phyloP scores from a whole-genome alignment of 2,329 filamentous ascomycete species.

The Neurospora sp. region DNA sequence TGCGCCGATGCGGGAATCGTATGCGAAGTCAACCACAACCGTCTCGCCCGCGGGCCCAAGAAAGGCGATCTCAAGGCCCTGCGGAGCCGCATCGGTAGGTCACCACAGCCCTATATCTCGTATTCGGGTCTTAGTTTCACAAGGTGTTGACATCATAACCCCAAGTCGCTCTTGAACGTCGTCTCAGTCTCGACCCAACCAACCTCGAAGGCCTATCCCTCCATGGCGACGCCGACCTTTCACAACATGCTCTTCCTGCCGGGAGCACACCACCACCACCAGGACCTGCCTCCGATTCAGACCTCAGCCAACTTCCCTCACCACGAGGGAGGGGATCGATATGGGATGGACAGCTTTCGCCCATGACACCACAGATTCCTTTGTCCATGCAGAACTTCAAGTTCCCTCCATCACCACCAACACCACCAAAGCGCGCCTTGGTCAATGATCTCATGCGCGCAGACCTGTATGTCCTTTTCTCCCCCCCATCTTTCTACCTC shows the following conservation, averaged over 20 bases:
- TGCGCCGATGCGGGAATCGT: slow-evolving; percentile 15
- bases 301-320: slow-evolving; percentile 7
- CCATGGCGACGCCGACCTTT: slow-evolving; percentile 5
- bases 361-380: slow-evolving; percentile 10
- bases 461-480: slow-evolving; percentile 11
- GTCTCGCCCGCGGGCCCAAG: slow-evolving; percentile 17
- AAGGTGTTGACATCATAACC: background rate
- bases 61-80: slow-evolving; percentile 19
- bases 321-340: slow-evolving; percentile 6
- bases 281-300: slow-evolving; percentile 4
- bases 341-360: slow-evolving; percentile 11
- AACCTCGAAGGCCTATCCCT: slow-evolving; percentile 2
- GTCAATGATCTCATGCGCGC: slow-evolving; percentile 17
- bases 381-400: slow-evolving; percentile 10
- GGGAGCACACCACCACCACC: background rate
- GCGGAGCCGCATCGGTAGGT: slow-evolving; percentile 16
- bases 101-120: background rate
- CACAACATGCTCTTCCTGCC: background rate
- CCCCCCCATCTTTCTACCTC: background rate
- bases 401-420: slow-evolving; percentile 14
- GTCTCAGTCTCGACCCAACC: slow-evolving; percentile 14
- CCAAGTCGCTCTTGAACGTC: slow-evolving; percentile 13
- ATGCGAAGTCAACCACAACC: slow-evolving; percentile 16
- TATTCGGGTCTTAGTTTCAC: background rate
- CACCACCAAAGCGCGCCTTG: slow-evolving; percentile 8